Conservation (phyloP, 805 yeast genomes). For the Yamadazyma insecticola region DNA sequence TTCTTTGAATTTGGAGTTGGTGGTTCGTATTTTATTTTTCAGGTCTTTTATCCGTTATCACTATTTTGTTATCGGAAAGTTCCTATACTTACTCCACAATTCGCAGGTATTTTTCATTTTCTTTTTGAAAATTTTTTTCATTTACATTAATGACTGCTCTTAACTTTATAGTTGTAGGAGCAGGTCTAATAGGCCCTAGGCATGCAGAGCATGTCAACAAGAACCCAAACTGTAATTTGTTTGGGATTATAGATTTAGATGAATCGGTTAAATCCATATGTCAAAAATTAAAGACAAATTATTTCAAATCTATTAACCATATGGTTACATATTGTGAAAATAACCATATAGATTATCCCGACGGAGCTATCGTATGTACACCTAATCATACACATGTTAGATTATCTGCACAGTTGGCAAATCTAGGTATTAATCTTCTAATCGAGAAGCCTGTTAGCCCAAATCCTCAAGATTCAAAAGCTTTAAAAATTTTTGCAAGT, state of each 20-base stretch:
- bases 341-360: constrained; percentile 21
- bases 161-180: constrained; percentile 17
- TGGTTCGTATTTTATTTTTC: too few relatives aligned
- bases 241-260: constrained; percentile 32
- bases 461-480: constrained; percentile 28
- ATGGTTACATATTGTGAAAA: constrained; percentile 22
- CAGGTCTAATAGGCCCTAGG: constrained; percentile 39
- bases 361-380: constrained; percentile 38
- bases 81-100: too few relatives aligned
- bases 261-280: constrained; percentile 29
- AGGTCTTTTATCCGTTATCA: too few relatives aligned
- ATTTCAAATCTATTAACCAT: constrained; percentile 21
- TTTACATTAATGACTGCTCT: too few relatives aligned
- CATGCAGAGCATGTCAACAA: constrained; percentile 31
- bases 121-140: too few relatives aligned
- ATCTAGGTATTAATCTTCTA: constrained; percentile 30
- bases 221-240: constrained; percentile 20
- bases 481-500: constrained; percentile 19
- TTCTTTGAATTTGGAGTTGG: too few relatives aligned
- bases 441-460: constrained; percentile 39
- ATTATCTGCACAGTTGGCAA: constrained; percentile 29
- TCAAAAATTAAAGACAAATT: constrained; percentile 16
- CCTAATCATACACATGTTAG: constrained; percentile 39
- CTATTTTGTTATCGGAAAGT: too few relatives aligned
- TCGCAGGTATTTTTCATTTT: too few relatives aligned